Base-by-base conservation (phyloP, 208 protist genomes). In the Crithidia fasciculata region DNA sequence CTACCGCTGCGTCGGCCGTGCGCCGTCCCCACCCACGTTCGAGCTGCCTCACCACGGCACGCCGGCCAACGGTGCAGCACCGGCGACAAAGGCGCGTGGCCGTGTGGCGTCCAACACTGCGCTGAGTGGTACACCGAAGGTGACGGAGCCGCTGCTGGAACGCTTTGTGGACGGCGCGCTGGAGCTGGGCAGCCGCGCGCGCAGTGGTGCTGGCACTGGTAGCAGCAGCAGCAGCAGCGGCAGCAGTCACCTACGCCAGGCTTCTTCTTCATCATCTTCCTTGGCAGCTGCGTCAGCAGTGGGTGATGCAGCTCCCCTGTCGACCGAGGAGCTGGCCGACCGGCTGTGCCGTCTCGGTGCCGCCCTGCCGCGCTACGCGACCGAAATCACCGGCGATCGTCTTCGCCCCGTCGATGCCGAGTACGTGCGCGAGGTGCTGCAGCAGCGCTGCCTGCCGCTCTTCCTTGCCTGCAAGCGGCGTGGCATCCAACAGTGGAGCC, bases 251-350 rank as follows among this genome's bases (percentile, higher is more conserved):
- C 28, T 1, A 28, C 28, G 28, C 28, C 28, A 28, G 28, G 28
- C 41, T 37, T 28, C 59, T 9, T 28, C 13, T 8, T 28, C 54
- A 8, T 58, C 28, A 8, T 5, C 54, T 36, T 58, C 58, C 41
- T 61, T 28, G 28, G 28, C 57, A 10, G 8, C 43, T 44, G 5
- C 41, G 37, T 37, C 59, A 0, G 36, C 57, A 19, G 7, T 37
- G 39, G 5, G 4, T 7, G 15, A 5, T n/a, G 6, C 47, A 37
- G 41, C n/a, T 13, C 36, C 65, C n/a, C 0, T 49, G 44, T 69
- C 53, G 8, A 64, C 72, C n/a, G 87, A 86, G 71, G 88, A 90
- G 64, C 61, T 93, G 12, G 88, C 85, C 5, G 88, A 93, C 62
- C 68, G 87, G 9, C 55, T 90, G 28, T 90, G 83, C 55, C 88